Evolutionary conservation across 2,329 filamentous ascomycete species (phyloP).

Genomic region (Exophiala phaeomuriformis): DNA sequence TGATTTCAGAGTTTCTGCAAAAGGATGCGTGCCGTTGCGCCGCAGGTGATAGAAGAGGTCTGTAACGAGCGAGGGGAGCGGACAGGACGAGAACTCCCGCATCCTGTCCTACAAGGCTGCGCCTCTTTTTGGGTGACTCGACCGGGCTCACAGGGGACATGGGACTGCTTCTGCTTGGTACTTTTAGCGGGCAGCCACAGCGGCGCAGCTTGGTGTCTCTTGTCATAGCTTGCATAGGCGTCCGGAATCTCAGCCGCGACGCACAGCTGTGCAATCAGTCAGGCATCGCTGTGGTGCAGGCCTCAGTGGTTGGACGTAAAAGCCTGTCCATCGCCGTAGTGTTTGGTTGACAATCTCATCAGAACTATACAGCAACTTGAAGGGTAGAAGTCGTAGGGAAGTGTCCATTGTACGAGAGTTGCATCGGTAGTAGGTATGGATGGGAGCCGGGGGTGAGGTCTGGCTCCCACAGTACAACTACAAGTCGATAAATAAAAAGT

Average conservation of each 20-base stretch:
- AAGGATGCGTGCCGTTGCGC: background rate
- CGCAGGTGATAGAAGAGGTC: background rate
- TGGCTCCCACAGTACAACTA: no score
- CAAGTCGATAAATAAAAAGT: no score
- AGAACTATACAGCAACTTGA: no score
- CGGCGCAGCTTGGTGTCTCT: slow-evolving; percentile 1
- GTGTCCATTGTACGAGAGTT: no score
- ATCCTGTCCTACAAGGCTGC: slow-evolving; percentile 12
- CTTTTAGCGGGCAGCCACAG: slow-evolving; percentile 10
- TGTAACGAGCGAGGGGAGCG: background rate
- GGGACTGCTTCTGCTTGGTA: background rate
- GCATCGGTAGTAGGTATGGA: no score
- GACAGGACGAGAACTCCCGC: background rate
- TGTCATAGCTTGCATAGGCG: background rate
- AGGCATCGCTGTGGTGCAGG: background rate
- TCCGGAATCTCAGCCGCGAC: background rate
- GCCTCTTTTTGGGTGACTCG: slow-evolving; percentile 4
- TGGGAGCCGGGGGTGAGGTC: no score
- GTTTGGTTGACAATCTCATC: no score
- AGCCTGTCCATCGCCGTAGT: no score
- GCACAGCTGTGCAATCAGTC: background rate
- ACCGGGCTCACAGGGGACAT: background rate
- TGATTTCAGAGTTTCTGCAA: background rate
- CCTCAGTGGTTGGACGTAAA: no score
- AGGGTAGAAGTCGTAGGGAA: no score